phyloP scores from a whole-genome alignment of 1,284 basidiomycete species.

The Cryptococcus sp. region DNA sequence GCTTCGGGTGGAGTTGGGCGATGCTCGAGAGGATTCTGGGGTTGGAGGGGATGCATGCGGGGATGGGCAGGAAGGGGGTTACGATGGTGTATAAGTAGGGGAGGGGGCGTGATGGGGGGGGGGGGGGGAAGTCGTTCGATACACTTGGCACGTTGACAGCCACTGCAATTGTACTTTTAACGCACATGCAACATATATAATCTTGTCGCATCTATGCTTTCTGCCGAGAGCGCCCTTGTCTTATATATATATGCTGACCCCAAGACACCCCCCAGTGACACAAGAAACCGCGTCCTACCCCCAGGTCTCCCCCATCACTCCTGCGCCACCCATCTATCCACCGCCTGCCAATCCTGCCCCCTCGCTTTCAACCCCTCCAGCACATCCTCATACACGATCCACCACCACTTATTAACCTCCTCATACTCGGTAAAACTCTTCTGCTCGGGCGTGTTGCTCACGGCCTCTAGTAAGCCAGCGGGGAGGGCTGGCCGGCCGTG shows the following conservation, averaged over 20 bases:
- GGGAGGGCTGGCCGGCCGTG: constrained; percentile 23
- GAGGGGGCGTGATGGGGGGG: not conserved
- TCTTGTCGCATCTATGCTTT: too few species aligned
- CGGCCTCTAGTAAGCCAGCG: constrained; percentile 27
- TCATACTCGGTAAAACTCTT: constrained; percentile 35
- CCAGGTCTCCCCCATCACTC: not conserved
- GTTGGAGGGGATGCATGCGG: constrained; percentile 30
- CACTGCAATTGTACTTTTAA: not conserved
- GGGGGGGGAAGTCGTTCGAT: not conserved
- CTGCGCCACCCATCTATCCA: constrained; percentile 34
- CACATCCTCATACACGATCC: constrained; percentile 46
- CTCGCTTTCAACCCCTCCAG: constrained; percentile 34
- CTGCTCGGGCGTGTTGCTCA: constrained; percentile 31
- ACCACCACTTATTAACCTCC: constrained; percentile 49
- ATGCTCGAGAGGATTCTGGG: constrained; percentile 71
- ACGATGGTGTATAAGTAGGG: constrained; percentile 33
- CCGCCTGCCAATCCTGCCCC: constrained; percentile 34
- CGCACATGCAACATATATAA: not conserved
- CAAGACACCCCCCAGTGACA: not conserved
- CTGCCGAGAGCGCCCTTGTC: too few species aligned
- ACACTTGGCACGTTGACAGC: not conserved
- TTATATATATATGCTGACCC: not conserved
- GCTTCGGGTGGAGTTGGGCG: constrained; percentile 78
- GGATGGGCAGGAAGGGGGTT: constrained; percentile 40
- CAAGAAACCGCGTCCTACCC: not conserved